These are phyloP conservation scores for Xerocomus subilludens DNA, from an alignment of 1,284 basidiomycete genomes.

Conservation along the genomic window DNA sequence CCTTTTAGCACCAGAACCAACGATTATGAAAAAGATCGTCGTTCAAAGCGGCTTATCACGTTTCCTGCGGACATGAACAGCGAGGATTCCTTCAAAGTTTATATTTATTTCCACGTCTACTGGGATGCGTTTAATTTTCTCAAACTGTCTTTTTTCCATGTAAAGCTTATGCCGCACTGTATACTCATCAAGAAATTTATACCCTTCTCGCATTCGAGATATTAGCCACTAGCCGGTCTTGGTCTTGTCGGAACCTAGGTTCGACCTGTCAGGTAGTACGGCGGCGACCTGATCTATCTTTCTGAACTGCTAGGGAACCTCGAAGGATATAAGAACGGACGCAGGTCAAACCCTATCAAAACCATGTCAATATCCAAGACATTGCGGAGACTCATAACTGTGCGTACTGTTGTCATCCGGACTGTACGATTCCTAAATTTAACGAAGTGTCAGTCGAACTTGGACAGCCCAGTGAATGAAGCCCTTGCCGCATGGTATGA, in stretches of 20 bases:
- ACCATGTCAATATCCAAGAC: conserved; percentile 20
- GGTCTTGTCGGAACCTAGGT: conserved; percentile 49
- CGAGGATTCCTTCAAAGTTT: not conserved
- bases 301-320: conserved; percentile 96
- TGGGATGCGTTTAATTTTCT: conserved; percentile 9
- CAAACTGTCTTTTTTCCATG: conserved; percentile 13
- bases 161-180: conserved; percentile 37
- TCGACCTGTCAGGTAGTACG: conserved; percentile 76
- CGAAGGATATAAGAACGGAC: conserved; percentile 95
- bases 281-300: conserved; percentile 91
- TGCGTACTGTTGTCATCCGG: conserved; percentile 93
- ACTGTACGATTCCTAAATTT: conserved; percentile 86
- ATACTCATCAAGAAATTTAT: conserved; percentile 18
- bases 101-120: conserved; percentile 27
- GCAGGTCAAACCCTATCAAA: conserved; percentile 86
- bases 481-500: conserved; percentile 90
- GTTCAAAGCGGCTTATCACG: conserved; percentile 80
- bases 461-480: not conserved
- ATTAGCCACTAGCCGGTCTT: conserved; percentile 57
- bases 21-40: conserved; percentile 87
- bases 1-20: conserved; percentile 73
- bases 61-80: conserved; percentile 60
- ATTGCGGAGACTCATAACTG: not conserved
- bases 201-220: conserved; percentile 47
- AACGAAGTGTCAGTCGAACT: conserved; percentile 1